Evolutionary conservation across 192 early-diverging fungal species (phyloP), one percentile per base, ranked within the genome.

Genomic region (Chytriomyces sp.): DNA sequence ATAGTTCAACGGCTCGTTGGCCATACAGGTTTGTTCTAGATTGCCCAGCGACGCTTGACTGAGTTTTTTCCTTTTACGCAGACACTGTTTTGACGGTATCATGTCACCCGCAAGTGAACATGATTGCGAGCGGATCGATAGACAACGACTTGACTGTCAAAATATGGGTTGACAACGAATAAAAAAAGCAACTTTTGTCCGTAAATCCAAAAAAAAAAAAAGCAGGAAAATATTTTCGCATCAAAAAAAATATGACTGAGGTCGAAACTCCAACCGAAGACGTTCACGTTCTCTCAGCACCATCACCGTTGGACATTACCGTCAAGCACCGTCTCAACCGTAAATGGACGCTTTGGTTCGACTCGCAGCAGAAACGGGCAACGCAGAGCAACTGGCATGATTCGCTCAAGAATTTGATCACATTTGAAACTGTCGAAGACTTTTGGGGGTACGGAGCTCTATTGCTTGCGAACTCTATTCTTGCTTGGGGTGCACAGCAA

Each of bases 281-380:
- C n/a, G 5, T 24, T 0, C 68, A 69, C 26, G 68, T 50, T 7
- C 68, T 69, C 11, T 7, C 18, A 16, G 68, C 45, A 11, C 18
- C 68, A 20, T 13, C 20, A 93, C 84, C 88, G 26, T 64, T 85
- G n/a, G 84, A 92, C 79, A 94, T 89, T 81, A 93, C 91, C 72
- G 91, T 91, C 26, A 95, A 94, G 84, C 97, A 99, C 77, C 91
- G 91, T 61, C 90, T 99, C 48, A 90, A 96, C 78, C 84, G 92
- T 66, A 82, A 83, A 50, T 99, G 97, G 97, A 95, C 95, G 44
- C 85, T 99, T 75, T 99, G 95, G 95, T 97, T 92, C 79, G 95
- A 97, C 82, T 64, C 61, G 60, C 76, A 77, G 50, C 88, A 81
- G 69, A 93, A 92, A 86, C 90, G 91, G 80, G 88, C 93, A 23